Conservation (phyloP, 768 basidiomycete species). For the Glaciozyma antarctica region DNA sequence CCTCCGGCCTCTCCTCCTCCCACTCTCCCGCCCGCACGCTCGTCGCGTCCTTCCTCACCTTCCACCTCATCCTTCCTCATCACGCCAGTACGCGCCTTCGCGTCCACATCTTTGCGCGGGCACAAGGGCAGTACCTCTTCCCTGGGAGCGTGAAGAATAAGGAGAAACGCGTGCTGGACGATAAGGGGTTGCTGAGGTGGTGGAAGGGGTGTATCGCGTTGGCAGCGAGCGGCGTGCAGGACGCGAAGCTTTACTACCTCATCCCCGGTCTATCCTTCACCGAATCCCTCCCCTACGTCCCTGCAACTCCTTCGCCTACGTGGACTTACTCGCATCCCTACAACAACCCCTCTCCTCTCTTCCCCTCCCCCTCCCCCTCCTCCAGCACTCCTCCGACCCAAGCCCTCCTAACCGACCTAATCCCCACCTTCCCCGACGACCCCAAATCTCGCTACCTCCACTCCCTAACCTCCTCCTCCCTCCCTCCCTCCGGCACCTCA, state of each 20-base stretch:
- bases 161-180: conserved; percentile 62
- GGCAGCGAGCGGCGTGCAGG: conserved; percentile 44
- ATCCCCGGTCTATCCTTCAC: conserved; percentile 60
- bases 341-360: conserved; percentile 16
- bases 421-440: conserved; percentile 93
- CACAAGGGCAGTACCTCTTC: conserved; percentile 87
- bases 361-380: conserved; percentile 20
- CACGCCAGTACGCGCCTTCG: conserved; percentile 47
- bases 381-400: conserved; percentile 40
- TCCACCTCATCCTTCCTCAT: conserved; percentile 27
- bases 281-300: conserved; percentile 58
- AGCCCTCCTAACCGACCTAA: conserved; percentile 45
- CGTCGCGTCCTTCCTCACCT: conserved; percentile 54
- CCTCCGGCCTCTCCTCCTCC: conserved; percentile 59
- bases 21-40: conserved; percentile 55
- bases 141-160: conserved; percentile 64
- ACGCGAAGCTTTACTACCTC: conserved; percentile 26
- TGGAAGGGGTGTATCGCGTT: conserved; percentile 69
- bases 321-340: conserved; percentile 83
- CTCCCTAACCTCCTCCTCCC: conserved; percentile 29
- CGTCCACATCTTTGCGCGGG: conserved; percentile 81
- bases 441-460: conserved; percentile 90
- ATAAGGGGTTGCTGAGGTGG: conserved; percentile 77
- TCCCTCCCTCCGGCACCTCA: conserved; percentile 46
- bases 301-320: conserved; percentile 35